Conservation (phyloP, 2,329 filamentous ascomycete genomes). For the Botrytis cinerea region DNA sequence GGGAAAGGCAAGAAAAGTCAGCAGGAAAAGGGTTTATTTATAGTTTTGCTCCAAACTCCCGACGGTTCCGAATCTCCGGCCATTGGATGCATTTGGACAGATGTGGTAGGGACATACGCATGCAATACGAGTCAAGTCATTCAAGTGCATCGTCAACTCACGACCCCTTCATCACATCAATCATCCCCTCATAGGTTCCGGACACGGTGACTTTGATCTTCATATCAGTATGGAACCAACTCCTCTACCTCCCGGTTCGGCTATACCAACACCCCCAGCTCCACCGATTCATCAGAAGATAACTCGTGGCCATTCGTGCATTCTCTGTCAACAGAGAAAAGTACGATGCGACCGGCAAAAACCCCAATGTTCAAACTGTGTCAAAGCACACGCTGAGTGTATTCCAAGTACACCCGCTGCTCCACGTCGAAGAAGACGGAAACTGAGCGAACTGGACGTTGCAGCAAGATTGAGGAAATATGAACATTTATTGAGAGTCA, state of each 20-base stretch:
- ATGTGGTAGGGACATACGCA: background rate
- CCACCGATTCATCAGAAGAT: conserved; percentile 27
- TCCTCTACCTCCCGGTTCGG: background rate
- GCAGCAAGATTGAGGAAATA: conserved; percentile 34
- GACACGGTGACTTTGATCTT: too few relatives aligned
- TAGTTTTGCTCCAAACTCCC: background rate
- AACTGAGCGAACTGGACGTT: conserved; percentile 37
- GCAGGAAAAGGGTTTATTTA: background rate
- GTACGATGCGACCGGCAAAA: conserved; percentile 39
- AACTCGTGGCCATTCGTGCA: conserved; percentile 35
- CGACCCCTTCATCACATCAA: conserved; percentile 42
- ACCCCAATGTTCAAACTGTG: conserved; percentile 39
- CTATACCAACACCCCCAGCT: background rate
- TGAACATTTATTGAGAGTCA: conserved; percentile 36
- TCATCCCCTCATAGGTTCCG: background rate
- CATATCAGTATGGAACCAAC: conserved; percentile 19
- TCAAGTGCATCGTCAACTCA: background rate
- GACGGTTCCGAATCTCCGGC: background rate
- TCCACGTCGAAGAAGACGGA: conserved; percentile 35
- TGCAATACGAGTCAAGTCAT: background rate
- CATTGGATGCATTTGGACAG: background rate
- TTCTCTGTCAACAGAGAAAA: conserved; percentile 41
- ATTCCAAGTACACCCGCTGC: conserved; percentile 35
- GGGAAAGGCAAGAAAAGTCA: background rate
- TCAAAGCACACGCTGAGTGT: conserved; percentile 38